phyloP scores from a whole-genome alignment of 2,329 filamentous ascomycete genomes.

The Calycina herbarum region DNA sequence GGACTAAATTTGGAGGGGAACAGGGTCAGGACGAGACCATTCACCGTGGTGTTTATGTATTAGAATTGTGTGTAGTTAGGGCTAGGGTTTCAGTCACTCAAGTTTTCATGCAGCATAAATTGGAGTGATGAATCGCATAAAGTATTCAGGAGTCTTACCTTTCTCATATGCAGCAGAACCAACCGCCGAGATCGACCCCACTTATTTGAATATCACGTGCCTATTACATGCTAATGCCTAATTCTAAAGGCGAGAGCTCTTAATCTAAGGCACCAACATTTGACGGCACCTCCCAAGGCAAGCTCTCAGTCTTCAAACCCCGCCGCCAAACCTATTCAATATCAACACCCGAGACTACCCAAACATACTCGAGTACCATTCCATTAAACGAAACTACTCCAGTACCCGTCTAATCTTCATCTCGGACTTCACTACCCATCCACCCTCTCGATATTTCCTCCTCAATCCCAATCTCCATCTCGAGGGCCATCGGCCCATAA shows the following conservation, averaged over 20 bases:
- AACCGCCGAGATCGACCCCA: neutral
- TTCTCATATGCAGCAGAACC: neutral
- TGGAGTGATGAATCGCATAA: neutral
- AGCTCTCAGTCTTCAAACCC: neutral
- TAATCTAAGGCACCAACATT: neutral
- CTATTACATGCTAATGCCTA: no score
- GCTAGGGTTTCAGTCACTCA: neutral
- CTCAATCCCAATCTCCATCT: neutral
- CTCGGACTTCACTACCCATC: neutral
- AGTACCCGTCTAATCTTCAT: neutral
- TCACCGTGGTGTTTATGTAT: neutral
- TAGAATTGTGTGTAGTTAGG: neutral
- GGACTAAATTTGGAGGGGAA: neutral
- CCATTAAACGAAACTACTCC: neutral
- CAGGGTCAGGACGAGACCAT: neutral
- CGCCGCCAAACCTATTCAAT: neutral
- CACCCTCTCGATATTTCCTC: neutral
- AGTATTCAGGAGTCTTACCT: neutral
- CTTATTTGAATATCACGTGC: slow-evolving; percentile 1
- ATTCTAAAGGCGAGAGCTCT: no score
- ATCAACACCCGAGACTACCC: neutral
- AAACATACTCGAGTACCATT: neutral
- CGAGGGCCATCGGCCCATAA: slow-evolving; percentile 9
- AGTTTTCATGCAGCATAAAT: neutral
- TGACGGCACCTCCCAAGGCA: neutral